phyloP scores from a whole-genome alignment of 495 filamentous ascomycete species.

The Aspergillus bertholletiae region DNA sequence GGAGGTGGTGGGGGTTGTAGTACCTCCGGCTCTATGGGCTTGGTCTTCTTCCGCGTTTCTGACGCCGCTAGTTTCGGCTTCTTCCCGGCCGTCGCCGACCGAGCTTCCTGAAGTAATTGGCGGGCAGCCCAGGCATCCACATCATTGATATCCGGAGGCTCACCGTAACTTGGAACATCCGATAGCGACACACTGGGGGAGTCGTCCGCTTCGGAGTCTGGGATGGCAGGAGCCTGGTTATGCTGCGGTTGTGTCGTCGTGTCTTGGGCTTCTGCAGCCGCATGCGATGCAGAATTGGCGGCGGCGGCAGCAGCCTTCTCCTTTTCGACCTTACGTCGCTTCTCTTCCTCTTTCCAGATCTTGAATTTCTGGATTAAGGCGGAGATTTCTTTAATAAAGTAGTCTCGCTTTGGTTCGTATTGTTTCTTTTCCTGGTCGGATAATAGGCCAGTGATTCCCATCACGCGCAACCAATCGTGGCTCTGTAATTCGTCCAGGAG shows the following conservation, averaged over 20 bases:
- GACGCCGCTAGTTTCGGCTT: conserved; percentile 21
- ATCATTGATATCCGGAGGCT: conserved; percentile 62
- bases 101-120: conserved; percentile 72
- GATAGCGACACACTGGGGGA: neutral
- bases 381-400: conserved; percentile 78
- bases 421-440: conserved; percentile 79
- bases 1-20: conserved; percentile 8
- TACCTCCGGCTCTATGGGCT: conserved; percentile 1
- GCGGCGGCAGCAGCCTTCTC: conserved; percentile 47
- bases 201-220: conserved; percentile 22
- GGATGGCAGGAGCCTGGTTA: neutral
- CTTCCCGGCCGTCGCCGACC: conserved; percentile 35
- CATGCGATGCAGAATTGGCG: no score
- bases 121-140: conserved; percentile 69
- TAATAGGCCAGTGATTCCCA: conserved; percentile 85
- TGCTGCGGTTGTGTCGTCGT: conserved; percentile 5
- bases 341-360: conserved; percentile 86
- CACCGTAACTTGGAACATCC: conserved; percentile 41
- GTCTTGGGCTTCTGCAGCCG: conserved; percentile 3
- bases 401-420: conserved; percentile 79
- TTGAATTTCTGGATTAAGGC: conserved; percentile 81
- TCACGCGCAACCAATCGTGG: conserved; percentile 88
- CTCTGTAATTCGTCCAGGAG: conserved; percentile 82
- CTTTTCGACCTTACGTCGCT: conserved; percentile 66
- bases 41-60: conserved; percentile 15